Base-by-base conservation (phyloP, 106 monocot genomes). In the Xerophyta viscosa region DNA sequence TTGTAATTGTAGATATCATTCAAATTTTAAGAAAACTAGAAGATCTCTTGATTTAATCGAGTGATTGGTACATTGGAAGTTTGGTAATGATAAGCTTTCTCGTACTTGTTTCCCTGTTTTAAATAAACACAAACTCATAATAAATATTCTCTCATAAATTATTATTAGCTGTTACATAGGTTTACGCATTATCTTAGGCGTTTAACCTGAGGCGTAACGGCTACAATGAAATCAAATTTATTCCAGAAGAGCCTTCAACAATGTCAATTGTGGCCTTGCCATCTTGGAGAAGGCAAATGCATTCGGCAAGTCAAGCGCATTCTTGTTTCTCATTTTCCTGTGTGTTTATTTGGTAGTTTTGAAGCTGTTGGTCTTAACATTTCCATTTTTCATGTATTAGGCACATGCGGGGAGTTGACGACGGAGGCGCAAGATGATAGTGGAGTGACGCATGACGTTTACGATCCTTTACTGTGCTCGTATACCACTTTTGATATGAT, bases 261-360 rank as follows among this genome's bases (percentile, higher is more conserved):
- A 78, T 78, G 58, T 49, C 36, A 52, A 81, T 62, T 12, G 84
- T 91, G 17, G 70, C 74, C n/a, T n/a, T 52, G 90, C 85, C 6
- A 85, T 91, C 50, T 29, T 91, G 67, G 72, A 91, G 71, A 91
- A 91, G 63, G 90, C 90, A 24, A 81, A 77, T 56, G 84, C 90
- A 31, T 77, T 91, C 39, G 81, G 84, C 36, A 80, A 85, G 90
- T 84, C 85, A 47, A 10, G 0, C 17, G 13, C 19, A 24, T 37
- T 27, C 4, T 2, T 63, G 10, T 21, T 17, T 30, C 15, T 20
- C 19, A 33, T 9, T 46, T 15, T 28, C 24, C n/a, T 24, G 26
- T 7, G 0, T 3, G 3, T 31, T 22, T 0, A 31, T 29, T 37
- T 3, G n/a, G n/a, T n/a, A n/a, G n/a, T 48, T 25, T 29, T 24